Evolutionary conservation across 1,284 basidiomycete species (phyloP).

Genomic region (Marasmius fiardii): DNA sequence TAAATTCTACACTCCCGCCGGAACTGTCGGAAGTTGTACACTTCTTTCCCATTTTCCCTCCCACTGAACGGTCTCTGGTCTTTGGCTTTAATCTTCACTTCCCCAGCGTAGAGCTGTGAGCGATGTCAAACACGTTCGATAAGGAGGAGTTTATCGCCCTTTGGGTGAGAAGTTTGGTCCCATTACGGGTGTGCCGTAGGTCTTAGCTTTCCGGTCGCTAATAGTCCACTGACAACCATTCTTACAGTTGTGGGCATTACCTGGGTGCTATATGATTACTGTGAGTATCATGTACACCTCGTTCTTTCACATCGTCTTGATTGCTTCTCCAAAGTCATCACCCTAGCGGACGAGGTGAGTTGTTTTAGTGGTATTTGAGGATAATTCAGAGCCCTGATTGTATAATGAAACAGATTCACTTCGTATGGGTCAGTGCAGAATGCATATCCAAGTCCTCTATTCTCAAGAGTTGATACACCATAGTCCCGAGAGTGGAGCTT

Average conservation of each 20-base stretch:
- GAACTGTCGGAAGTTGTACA: no score
- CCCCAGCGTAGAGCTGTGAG: no score
- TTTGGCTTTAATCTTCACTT: no score
- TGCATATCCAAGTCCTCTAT: neutral
- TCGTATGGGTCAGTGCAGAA: slow-evolving; percentile 32
- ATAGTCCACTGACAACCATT: neutral
- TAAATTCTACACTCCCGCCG: no score
- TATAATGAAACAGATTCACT: slow-evolving; percentile 24
- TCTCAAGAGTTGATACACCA: neutral
- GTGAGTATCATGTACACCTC: neutral
- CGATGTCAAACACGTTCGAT: no score
- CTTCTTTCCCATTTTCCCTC: no score
- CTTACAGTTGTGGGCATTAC: slow-evolving; percentile 11
- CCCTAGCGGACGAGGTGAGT: slow-evolving; percentile 11
- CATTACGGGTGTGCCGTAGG: no score
- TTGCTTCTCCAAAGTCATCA: slow-evolving; percentile 1
- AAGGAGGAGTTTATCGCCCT: no score
- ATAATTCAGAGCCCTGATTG: neutral
- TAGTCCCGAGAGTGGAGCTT: slow-evolving; percentile 27
- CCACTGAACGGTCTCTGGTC: no score
- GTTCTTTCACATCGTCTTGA: neutral
- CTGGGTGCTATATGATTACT: slow-evolving; percentile 13
- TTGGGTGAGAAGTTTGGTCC: no score
- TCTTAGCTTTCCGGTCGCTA: no score
- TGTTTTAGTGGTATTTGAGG: neutral